Evolutionary conservation across 2,329 filamentous ascomycete genomes (phyloP).

Genomic region (Calonectria leucothoes): DNA sequence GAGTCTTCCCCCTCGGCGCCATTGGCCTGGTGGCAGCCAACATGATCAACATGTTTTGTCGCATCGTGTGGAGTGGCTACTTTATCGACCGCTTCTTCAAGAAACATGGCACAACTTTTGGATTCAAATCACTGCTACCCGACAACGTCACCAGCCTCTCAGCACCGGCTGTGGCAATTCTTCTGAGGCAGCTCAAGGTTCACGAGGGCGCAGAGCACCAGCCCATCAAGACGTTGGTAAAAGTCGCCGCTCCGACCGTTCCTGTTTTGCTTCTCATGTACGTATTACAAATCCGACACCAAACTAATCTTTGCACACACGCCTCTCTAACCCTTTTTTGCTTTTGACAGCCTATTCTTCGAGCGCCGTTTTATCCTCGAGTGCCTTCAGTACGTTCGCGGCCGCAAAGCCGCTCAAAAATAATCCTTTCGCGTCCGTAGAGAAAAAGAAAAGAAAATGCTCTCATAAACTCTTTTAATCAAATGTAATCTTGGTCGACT

Average conservation of each 20-base stretch:
- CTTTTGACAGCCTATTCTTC: slow-evolving; percentile 59
- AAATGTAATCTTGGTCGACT: slow-evolving; percentile 93
- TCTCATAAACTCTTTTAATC: slow-evolving; percentile 67
- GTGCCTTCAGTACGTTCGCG: slow-evolving; percentile 59
- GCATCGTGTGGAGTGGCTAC: slow-evolving; percentile 81
- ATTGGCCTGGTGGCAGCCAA: slow-evolving; percentile 88
- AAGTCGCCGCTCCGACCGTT: slow-evolving; percentile 61
- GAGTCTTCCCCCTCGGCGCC: slow-evolving; percentile 77
- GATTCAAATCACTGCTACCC: slow-evolving; percentile 43
- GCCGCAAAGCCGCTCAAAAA: slow-evolving; percentile 45
- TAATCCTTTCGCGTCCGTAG: slow-evolving; percentile 26
- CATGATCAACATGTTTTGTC: slow-evolving; percentile 86
- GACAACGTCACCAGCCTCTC: slow-evolving; percentile 34
- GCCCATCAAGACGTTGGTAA: slow-evolving; percentile 53
- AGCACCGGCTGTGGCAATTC: slow-evolving; percentile 41
- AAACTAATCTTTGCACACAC: slow-evolving; percentile 29
- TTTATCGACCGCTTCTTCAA: slow-evolving; percentile 79
- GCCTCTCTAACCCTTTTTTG: slow-evolving; percentile 36
- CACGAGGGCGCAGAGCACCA: slow-evolving; percentile 36
- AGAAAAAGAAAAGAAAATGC: slow-evolving; percentile 9
- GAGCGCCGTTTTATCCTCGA: slow-evolving; percentile 66
- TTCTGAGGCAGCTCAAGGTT: slow-evolving; percentile 42
- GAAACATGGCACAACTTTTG: slow-evolving; percentile 51
- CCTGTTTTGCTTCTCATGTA: slow-evolving; percentile 70
- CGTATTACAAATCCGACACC: slow-evolving; percentile 52